These are phyloP conservation scores for Boletus fagicola DNA, from an alignment of 768 basidiomycete species.

Conservation along the genomic window DNA sequence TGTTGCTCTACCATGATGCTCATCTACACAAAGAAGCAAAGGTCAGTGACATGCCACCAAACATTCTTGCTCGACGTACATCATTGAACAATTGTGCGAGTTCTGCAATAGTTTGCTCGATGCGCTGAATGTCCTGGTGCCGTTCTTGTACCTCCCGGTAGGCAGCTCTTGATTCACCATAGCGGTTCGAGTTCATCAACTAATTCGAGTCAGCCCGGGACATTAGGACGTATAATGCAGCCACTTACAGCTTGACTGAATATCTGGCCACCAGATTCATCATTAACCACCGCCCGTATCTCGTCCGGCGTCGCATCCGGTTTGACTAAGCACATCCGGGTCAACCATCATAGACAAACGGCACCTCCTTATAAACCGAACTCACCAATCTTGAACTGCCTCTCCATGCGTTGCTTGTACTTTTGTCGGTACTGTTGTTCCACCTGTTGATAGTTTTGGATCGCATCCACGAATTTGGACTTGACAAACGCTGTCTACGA, in stretches of 20 bases:
- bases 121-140: constrained; percentile 93
- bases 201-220: constrained; percentile 31
- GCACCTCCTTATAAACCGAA: background rate
- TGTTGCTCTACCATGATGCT: constrained; percentile 93
- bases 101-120: constrained; percentile 90
- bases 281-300: constrained; percentile 80
- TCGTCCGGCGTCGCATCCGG: constrained; percentile 92
- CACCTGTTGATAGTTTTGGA: constrained; percentile 81
- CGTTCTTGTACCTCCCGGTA: constrained; percentile 97
- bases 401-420: constrained; percentile 79
- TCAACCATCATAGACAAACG: background rate
- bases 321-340: constrained; percentile 56
- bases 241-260: constrained; percentile 79
- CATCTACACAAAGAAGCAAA: constrained; percentile 55
- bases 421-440: constrained; percentile 77
- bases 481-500: constrained; percentile 59
- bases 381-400: constrained; percentile 85
- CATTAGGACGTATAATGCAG: background rate
- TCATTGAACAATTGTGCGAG: constrained; percentile 96
- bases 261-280: constrained; percentile 78
- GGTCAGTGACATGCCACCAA: constrained; percentile 1
- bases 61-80: constrained; percentile 41
- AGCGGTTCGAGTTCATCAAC: constrained; percentile 89
- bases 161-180: constrained; percentile 83
- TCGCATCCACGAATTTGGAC: constrained; percentile 79